Evolutionary conservation across 2,329 filamentous ascomycete genomes (phyloP).

Genomic region (Xylaria sp.): DNA sequence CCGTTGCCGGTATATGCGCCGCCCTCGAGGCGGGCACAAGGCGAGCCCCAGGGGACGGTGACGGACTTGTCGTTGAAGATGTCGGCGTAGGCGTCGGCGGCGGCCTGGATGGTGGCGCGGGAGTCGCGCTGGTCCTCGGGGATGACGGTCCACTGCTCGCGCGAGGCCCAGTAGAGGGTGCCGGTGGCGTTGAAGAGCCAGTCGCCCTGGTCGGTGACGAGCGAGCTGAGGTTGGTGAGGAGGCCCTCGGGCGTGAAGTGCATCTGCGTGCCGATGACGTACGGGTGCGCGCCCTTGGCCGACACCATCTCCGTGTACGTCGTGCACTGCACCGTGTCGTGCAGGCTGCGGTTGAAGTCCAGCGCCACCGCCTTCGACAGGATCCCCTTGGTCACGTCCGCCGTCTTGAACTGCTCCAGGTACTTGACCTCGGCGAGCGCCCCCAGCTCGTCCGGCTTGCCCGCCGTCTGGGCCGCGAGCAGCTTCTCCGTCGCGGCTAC

Average conservation of each 20-base stretch:
- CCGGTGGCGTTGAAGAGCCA: conserved; percentile 54
- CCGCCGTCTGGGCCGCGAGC: conserved; percentile 44
- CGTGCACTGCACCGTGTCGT: conserved; percentile 53
- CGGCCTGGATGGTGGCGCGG: conserved; percentile 51
- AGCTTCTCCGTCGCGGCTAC: conserved; percentile 42
- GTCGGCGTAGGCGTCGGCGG: conserved; percentile 52
- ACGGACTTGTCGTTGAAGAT: conserved; percentile 52
- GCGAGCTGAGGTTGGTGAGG: conserved; percentile 47
- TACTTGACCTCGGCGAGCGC: conserved; percentile 43
- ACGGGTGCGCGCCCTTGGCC: conserved; percentile 48
- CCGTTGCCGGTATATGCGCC: conserved; percentile 50
- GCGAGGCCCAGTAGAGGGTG: conserved; percentile 50
- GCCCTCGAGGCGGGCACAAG: conserved; percentile 53
- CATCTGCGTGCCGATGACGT: conserved; percentile 53
- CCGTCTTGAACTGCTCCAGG: conserved; percentile 50
- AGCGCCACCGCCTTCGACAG: conserved; percentile 48
- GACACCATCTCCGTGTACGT: conserved; percentile 53
- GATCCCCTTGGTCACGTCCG: conserved; percentile 47
- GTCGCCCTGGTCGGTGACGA: conserved; percentile 51
- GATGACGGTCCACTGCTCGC: conserved; percentile 51
- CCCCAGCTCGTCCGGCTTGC: conserved; percentile 35
- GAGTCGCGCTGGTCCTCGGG: conserved; percentile 48
- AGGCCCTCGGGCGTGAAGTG: conserved; percentile 43
- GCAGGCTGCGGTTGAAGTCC: conserved; percentile 52
- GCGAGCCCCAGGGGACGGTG: conserved; percentile 52